Evolutionary conservation across 495 filamentous ascomycete species (phyloP).

Genomic region (Tuber brumale): DNA sequence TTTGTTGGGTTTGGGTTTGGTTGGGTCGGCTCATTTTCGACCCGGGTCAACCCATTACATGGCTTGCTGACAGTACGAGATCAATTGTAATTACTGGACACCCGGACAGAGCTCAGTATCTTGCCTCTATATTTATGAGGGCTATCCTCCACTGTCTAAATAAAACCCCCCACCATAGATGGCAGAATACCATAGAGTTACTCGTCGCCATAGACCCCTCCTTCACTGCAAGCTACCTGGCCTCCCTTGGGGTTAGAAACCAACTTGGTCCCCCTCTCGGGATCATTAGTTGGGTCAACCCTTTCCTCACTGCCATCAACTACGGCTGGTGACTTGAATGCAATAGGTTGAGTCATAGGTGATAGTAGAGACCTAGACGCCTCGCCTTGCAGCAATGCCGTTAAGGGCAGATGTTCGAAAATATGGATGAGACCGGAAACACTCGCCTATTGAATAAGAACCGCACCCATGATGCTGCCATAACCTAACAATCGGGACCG

Average conservation of each 20-base stretch:
- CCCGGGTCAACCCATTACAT: no score
- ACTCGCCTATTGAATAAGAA: conserved; percentile 72
- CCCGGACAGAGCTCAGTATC: background rate
- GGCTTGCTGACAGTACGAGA: background rate
- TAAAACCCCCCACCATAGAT: background rate
- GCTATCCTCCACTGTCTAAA: background rate
- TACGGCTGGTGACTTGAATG: conserved; percentile 22
- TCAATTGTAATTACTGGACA: background rate
- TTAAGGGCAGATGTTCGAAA: conserved; percentile 5
- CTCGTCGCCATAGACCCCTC: conserved; percentile 35
- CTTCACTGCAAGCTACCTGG: conserved; percentile 16
- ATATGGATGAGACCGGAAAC: background rate
- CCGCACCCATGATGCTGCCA: conserved; percentile 93
- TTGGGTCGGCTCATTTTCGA: no score
- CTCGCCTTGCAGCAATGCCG: conserved; percentile 37
- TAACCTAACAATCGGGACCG: conserved; percentile 92
- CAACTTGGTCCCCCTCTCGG: conserved; percentile 7
- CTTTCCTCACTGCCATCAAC: conserved; percentile 23
- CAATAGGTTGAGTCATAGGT: conserved; percentile 43
- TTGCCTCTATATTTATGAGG: no score
- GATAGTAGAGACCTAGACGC: conserved; percentile 52
- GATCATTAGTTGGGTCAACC: conserved; percentile 3
- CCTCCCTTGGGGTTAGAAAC: conserved; percentile 4
- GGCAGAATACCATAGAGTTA: conserved; percentile 7
- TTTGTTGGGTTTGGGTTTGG: no score